Base-by-base conservation (phyloP, 208 protist species). In the Leishmania major region DNA sequence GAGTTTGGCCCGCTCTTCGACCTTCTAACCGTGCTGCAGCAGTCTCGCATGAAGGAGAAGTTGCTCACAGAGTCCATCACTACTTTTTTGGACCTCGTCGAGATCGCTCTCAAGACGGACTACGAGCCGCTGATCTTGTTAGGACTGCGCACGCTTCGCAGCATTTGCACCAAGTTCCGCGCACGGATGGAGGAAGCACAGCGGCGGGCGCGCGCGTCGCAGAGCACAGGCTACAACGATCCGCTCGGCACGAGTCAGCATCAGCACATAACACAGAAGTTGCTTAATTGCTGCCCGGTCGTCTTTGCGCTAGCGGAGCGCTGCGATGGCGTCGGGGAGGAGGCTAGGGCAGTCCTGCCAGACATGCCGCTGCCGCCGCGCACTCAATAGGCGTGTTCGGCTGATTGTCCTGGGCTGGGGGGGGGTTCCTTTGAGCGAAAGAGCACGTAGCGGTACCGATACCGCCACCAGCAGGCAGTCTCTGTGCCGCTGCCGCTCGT, bases 1-100 rank as follows among this genome's bases (percentile, higher is more conserved):
- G 94, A 97, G 35, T 89, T 78, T 55, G 91, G 94, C 1, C 86
- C 88, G 1, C 77, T 92, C 49, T 87, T 87, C n/a, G 94, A 97
- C 78, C 90, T 97, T 80, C 82, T 97, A 47, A 87, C 78, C 17
- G 79, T 83, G 35, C 90, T 96, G 88, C 94, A 96, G 83, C 86
- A 96, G 80, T 84, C 90, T 55, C 90, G 89, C 66, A 91, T 95
- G 88, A 92, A 91, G 78, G 94, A 96, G 51, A 90, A 91, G 60
- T 77, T 97, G 66, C 79, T 78, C 17, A 74, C 89, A 13, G 91
- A 91, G 51, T 86, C 81, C 40, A 79, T 96, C 28, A 82, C 91
- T 3, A 85, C 85, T 55, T 78, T 97, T 47, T 82, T 96, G 31
- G 87, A 94, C 37, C 49, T 97, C 25, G 49, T 96, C 25, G 47